Base-by-base conservation (phyloP, 2,329 filamentous ascomycete genomes). In the Cordyceps pruinosa region DNA sequence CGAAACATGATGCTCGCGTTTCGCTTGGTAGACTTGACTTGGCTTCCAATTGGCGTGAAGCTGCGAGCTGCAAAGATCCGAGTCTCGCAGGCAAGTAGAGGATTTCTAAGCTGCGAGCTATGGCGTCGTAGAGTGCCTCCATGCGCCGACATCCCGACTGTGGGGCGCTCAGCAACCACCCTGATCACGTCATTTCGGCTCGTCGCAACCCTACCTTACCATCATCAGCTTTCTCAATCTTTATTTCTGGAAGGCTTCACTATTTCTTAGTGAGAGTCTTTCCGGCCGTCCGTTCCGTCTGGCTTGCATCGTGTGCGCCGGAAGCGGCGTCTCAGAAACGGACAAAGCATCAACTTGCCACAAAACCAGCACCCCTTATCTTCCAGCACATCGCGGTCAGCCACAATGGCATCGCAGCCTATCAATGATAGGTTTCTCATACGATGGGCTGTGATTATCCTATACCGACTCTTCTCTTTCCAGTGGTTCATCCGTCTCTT, bases 1-100 rank as follows among this genome's bases (percentile, higher is more conserved):
- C 85, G 82, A 65, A 90, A 85, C 88, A 92, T 92, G 46, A 50
- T 54, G 34, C 25, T 26, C 15, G 42, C 19, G 39, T 26, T 34
- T 46, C 12, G 3, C 25, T 19, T 19, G 7, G 46, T 23, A 50
- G 46, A 44, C 26, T 34, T 37, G 5, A 32, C 25, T 45, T 21
- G 25, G 46, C 17, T 34, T 42, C 46, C 37, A 37, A 57, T 57
- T 50, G 54, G 44, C 45, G 19, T 28, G 46, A 48, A 42, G 17
- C 19, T 12, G 35, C 10, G 10, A 28, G 17, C 19, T 12, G 35
- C 10, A 12, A 28, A 1, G 26, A 56, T 42, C 21, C 26, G 42
- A 35, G 12, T 32, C n/a, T n/a, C 34, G 32, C 26, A n/a, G 19
- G 12, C 9, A 19, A 28, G 26, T 15, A 23, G 41, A 19, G 25